Evolutionary conservation across 139 green algal genomes (phyloP).

Genomic region (Prasinococcaceae sp.): DNA sequence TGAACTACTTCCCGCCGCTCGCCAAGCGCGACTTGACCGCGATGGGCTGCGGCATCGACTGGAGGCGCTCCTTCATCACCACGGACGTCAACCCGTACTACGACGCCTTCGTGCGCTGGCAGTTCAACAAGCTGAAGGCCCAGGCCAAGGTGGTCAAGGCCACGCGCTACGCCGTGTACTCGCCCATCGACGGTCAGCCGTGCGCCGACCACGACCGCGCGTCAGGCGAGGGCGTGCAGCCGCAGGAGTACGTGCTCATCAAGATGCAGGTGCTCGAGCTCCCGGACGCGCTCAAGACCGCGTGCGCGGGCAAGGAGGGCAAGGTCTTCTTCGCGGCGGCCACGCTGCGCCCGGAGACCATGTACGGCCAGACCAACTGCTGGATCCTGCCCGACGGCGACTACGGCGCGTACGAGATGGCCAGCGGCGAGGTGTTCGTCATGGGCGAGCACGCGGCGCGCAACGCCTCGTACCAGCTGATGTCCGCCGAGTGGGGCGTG

Average conservation of each 20-base stretch:
- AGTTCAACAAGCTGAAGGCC: slow-evolving; percentile 72
- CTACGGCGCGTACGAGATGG: slow-evolving; percentile 69
- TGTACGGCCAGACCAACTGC: slow-evolving; percentile 97
- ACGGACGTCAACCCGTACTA: slow-evolving; percentile 97
- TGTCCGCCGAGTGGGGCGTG: slow-evolving; percentile 41
- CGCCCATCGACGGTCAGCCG: slow-evolving; percentile 82
- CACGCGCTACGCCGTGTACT: slow-evolving; percentile 82
- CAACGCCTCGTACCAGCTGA: slow-evolving; percentile 85
- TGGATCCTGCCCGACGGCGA: slow-evolving; percentile 91
- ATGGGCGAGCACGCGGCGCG: slow-evolving; percentile 66
- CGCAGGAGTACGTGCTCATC: slow-evolving; percentile 94
- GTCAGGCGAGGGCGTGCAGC: slow-evolving; percentile 77
- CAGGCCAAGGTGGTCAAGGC: slow-evolving; percentile 85
- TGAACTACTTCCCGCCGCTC: slow-evolving; percentile 84
- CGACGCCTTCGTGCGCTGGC: slow-evolving; percentile 91
- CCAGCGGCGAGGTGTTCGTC: slow-evolving; percentile 70
- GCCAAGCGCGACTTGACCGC: slow-evolving; percentile 65
- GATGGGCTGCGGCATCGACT: slow-evolving; percentile 96
- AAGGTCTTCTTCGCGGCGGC: slow-evolving; percentile 82
- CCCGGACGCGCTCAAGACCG: too few relatives aligned
- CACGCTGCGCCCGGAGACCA: slow-evolving; percentile 95
- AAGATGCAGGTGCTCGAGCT: slow-evolving; percentile 86
- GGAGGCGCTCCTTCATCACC: slow-evolving; percentile 94
- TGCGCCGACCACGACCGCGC: slow-evolving; percentile 80
- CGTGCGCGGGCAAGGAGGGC: slow-evolving; percentile 42